phyloP scores from a whole-genome alignment of 345 rosid species.

The Hibiscus trionum region DNA sequence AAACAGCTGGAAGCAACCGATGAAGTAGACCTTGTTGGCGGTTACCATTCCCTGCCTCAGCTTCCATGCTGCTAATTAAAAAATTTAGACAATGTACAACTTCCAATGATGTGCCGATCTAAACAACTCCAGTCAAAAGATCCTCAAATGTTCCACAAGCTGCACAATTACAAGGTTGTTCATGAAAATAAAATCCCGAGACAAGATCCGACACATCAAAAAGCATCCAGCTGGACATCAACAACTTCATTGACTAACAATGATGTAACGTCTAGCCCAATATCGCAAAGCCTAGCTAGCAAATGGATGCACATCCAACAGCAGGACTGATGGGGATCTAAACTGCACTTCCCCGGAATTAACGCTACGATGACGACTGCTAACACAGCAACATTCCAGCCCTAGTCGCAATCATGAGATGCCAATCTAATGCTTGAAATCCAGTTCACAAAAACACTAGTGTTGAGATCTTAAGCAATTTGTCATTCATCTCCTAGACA shows the following conservation, averaged over 20 bases:
- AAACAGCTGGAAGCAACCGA: conserved; percentile 52
- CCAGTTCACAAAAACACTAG: conserved; percentile 6
- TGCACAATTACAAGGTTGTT: conserved; percentile 25
- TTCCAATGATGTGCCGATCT: conserved; percentile 3
- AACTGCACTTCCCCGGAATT: conserved; percentile 12
- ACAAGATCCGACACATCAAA: conserved; percentile 10
- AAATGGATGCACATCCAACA: background rate
- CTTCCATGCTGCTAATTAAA: conserved; percentile 52
- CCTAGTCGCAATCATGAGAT: conserved; percentile 15
- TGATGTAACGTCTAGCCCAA: background rate
- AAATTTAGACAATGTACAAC: conserved; percentile 10
- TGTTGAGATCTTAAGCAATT: background rate
- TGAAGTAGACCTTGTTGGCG: conserved; percentile 33
- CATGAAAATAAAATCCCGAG: conserved; percentile 10
- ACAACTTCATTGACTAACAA: conserved; percentile 10
- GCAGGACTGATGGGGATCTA: background rate
- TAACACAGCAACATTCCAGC: conserved; percentile 5
- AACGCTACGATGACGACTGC: background rate
- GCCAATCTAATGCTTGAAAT: conserved; percentile 17
- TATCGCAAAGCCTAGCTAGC: background rate
- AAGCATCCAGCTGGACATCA: conserved; percentile 9
- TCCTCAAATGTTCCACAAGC: conserved; percentile 15
- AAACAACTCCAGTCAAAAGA: conserved; percentile 20
- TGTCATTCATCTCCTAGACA: background rate
- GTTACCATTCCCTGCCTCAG: conserved; percentile 34